Conservation (phyloP, 371 early-diverging fungal genomes). For the Rhizopus sp. region DNA sequence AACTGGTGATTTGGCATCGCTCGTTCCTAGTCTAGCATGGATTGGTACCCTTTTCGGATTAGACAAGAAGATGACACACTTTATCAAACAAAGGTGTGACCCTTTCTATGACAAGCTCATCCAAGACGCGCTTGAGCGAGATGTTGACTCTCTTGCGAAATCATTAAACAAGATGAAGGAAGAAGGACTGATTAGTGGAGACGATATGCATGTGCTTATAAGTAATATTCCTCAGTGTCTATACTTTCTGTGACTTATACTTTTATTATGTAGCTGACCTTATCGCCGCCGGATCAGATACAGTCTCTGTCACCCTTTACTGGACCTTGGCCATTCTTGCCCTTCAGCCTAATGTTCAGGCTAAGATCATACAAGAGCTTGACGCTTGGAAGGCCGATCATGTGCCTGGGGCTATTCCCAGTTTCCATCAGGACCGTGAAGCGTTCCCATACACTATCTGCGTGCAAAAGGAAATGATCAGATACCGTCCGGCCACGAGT, state of each 20-base stretch:
- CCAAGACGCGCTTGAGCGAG: constrained; percentile 6
- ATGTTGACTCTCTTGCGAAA: constrained; percentile 9
- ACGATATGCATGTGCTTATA: constrained; percentile 9
- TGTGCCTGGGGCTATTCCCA: constrained; percentile 9
- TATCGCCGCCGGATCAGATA: constrained; percentile 19
- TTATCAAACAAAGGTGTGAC: constrained; percentile 1
- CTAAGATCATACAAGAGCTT: constrained; percentile 12
- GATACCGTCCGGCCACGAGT: constrained; percentile 14
- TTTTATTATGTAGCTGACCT: constrained; percentile 14
- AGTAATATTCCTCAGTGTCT: not conserved
- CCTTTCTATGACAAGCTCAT: constrained; percentile 10
- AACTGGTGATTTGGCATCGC: constrained; percentile 9
- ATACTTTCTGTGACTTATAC: not conserved
- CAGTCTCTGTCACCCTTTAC: constrained; percentile 9
- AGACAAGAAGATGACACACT: not conserved
- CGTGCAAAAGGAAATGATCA: constrained; percentile 27
- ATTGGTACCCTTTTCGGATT: not conserved
- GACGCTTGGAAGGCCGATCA: constrained; percentile 16
- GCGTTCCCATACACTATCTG: constrained; percentile 21
- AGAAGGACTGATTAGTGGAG: not conserved
- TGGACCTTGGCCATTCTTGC: constrained; percentile 19
- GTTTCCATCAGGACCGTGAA: constrained; percentile 20
- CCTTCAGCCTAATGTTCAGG: constrained; percentile 15
- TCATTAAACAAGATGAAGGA: not conserved
- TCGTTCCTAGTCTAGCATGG: constrained; percentile 13